A percentile compares a stretch with the other conserved stretches of the same genome.
These are phyloP conservation scores for Neurospora sp. DNA, from an alignment of 495 filamentous ascomycete genomes.

Conservation along the genomic window DNA sequence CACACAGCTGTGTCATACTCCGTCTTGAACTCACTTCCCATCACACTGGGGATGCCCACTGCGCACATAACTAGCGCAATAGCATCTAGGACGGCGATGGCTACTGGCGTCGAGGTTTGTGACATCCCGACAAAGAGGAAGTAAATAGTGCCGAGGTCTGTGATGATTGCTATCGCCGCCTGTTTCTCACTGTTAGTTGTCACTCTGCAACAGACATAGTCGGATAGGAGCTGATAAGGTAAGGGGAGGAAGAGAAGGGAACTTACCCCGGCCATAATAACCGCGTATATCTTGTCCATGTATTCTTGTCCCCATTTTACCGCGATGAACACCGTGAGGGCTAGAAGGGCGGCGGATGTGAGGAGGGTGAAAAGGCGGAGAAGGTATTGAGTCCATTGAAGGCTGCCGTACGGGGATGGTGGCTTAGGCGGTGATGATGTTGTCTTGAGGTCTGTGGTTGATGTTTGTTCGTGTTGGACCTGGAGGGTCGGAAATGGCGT, in stretches of 20 bases:
- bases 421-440: neutral
- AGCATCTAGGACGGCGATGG: neutral
- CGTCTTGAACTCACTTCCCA: neutral
- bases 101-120: neutral
- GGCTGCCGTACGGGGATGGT: neutral
- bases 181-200: neutral
- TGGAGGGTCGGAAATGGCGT: neutral
- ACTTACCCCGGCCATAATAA: slow-evolving; percentile 1
- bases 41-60: neutral
- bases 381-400: neutral
- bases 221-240: neutral
- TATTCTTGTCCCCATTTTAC: neutral
- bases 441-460: neutral
- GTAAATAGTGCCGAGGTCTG: neutral
- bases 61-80: neutral
- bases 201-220: neutral
- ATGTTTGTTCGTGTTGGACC: neutral
- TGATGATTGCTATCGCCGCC: neutral
- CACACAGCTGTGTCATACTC: neutral
- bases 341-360: neutral
- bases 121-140: neutral
- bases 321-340: neutral
- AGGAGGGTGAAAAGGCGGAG: neutral
- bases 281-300: slow-evolving; percentile 1
- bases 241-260: neutral